Evolutionary conservation across 768 basidiomycete species (phyloP), one percentile per base, ranked within the genome.

Genomic region (Phanerodontia chrysosporium): DNA sequence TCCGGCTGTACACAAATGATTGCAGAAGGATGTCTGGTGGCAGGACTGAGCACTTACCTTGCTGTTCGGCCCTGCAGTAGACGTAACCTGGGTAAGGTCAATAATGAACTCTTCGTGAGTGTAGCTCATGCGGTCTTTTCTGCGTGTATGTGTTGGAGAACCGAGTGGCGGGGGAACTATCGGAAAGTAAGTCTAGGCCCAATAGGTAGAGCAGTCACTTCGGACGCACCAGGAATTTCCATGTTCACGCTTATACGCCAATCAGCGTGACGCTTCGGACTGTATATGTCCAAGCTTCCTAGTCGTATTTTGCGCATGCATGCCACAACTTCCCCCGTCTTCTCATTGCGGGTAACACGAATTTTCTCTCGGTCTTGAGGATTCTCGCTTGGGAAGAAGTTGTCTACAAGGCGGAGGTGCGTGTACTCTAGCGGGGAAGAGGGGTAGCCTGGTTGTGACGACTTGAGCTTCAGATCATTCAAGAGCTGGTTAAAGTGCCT

Each of bases 91-190:
- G 1, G 97, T 98, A 51, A 99, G 80, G 75, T 99, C 97, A 62
- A 99, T 87, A 63, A 78, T 81, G 70, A 94, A 95, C 63, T 96
- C 87, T 72, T 98, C 95, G 72, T 99, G 97, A 3, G 86, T 76
- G 72, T 99, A 99, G 67, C 91, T 90, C 70, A 98, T 79, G 46
- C 97, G 81, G 73, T 99, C 92, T 75, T 97, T 99, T 75, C 81
- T 78, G 58, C 91, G 81, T 30, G 83, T 80, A 63, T 82, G 75
- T 9, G 80, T 78, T 1, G 87, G 71, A 7, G 81, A 69, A 13
- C 90, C 90, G 45, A 85, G 65, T 0, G 90, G 90, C 64, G 85
- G 87, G 1, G 78, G 64, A n/a, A 84, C 90, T 92, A 60, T 29
- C 48, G 22, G 36, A 42, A 42, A 55, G 30, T 42, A 13, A 48